phyloP scores from a whole-genome alignment of 306 rosid genomes.

The Acacia acuminata region DNA sequence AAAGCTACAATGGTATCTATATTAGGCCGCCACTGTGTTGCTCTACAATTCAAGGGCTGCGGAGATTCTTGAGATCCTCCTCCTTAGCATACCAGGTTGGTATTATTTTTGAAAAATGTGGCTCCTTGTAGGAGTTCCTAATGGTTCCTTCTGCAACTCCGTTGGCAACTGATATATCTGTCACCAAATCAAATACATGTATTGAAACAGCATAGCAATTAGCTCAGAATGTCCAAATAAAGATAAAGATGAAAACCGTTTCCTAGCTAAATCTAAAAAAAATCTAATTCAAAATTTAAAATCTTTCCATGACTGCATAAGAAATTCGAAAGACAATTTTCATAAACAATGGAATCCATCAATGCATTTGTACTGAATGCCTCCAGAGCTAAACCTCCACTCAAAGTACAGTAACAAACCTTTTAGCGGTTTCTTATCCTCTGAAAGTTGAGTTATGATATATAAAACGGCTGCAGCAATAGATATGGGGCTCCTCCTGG shows the following conservation, averaged over 20 bases:
- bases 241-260: background rate
- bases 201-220: background rate
- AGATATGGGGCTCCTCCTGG: constrained; percentile 99
- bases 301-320: background rate
- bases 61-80: constrained; percentile 18
- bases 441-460: constrained; percentile 92
- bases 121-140: constrained; percentile 75
- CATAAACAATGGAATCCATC: background rate
- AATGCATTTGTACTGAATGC: constrained; percentile 4
- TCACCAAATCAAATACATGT: constrained; percentile 29
- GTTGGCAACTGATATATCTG: constrained; percentile 71
- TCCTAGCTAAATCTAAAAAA: background rate
- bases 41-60: constrained; percentile 21
- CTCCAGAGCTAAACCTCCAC: constrained; percentile 15
- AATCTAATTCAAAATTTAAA: constrained; percentile 19
- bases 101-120: constrained; percentile 23
- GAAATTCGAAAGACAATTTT: background rate
- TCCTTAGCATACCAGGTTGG: constrained; percentile 16
- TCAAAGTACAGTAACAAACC: constrained; percentile 43
- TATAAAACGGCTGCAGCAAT: constrained; percentile 98
- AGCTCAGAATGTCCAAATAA: background rate
- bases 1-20: constrained; percentile 29
- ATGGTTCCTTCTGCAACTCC: constrained; percentile 86
- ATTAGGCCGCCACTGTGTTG: constrained; percentile 30
- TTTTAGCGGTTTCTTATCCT: constrained; percentile 89